Conservation (phyloP, 306 rosid genomes). For the Geum urbanum region DNA sequence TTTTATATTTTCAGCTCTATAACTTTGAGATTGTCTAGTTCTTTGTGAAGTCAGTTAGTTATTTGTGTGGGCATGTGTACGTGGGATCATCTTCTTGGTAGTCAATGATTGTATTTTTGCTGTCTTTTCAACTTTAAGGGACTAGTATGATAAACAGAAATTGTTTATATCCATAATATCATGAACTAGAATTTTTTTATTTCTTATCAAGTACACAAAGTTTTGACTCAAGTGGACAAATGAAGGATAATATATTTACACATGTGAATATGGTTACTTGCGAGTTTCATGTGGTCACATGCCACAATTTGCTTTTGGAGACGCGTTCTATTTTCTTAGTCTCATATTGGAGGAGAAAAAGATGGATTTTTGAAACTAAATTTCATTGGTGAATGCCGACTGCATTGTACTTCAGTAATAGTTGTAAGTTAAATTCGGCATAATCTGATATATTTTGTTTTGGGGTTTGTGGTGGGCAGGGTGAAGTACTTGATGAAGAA, state of each 20-base stretch:
- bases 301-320: not conserved
- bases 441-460: not conserved
- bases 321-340: not conserved
- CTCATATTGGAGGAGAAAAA: not conserved
- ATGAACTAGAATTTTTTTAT: not conserved
- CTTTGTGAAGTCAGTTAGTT: not conserved
- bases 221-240: not conserved
- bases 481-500: conserved; percentile 53
- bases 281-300: not conserved
- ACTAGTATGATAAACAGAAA: not conserved
- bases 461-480: conserved; percentile 43
- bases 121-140: not conserved
- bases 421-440: not conserved
- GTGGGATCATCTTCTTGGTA: not conserved
- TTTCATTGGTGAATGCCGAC: not conserved
- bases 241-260: not conserved
- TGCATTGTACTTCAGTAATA: not conserved
- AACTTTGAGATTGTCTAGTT: not conserved
- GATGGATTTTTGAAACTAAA: not conserved
- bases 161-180: not conserved
- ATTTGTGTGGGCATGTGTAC: not conserved
- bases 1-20: not conserved
- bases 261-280: not conserved
- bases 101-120: not conserved
- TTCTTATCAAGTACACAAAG: not conserved